Evolutionary conservation across 345 rosid genomes (phyloP).

Genomic region (Turritis glabra): DNA sequence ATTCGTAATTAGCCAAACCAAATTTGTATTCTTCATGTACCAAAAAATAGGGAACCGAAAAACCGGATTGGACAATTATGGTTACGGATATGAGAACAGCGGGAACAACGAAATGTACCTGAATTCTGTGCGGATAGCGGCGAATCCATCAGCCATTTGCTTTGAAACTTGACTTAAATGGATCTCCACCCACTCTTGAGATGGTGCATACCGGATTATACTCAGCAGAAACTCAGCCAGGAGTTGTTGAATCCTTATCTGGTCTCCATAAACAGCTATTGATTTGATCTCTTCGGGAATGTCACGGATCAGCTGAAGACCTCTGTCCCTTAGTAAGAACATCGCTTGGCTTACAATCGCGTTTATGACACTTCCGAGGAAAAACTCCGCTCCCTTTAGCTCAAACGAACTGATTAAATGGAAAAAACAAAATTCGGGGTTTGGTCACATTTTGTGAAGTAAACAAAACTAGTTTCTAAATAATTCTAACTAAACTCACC

Average conservation of each 20-base stretch:
- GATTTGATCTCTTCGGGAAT: slow-evolving; percentile 91
- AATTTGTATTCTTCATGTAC: background rate
- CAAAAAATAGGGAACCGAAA: background rate
- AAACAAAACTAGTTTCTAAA: background rate
- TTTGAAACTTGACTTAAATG: slow-evolving; percentile 65
- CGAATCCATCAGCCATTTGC: slow-evolving; percentile 53
- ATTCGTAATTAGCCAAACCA: background rate
- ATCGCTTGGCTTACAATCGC: slow-evolving; percentile 97
- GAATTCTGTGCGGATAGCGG: slow-evolving; percentile 64
- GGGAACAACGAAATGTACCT: slow-evolving; percentile 49
- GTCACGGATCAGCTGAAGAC: slow-evolving; percentile 86
- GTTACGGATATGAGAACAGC: background rate
- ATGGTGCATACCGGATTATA: slow-evolving; percentile 77
- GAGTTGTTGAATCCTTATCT: slow-evolving; percentile 83
- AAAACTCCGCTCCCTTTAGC: slow-evolving; percentile 77
- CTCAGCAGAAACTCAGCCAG: slow-evolving; percentile 87
- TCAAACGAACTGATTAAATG: slow-evolving; percentile 60
- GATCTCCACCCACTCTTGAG: slow-evolving; percentile 94
- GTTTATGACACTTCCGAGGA: slow-evolving; percentile 79
- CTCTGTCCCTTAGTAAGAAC: slow-evolving; percentile 73
- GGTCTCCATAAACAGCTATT: slow-evolving; percentile 85
- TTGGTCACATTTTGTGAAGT: background rate
- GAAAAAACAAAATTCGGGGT: background rate
- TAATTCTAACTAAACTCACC: slow-evolving; percentile 50
- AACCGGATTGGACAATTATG: background rate